Evolutionary conservation across 1,284 basidiomycete species (phyloP).

Genomic region (Ganoderma leucocontextum): DNA sequence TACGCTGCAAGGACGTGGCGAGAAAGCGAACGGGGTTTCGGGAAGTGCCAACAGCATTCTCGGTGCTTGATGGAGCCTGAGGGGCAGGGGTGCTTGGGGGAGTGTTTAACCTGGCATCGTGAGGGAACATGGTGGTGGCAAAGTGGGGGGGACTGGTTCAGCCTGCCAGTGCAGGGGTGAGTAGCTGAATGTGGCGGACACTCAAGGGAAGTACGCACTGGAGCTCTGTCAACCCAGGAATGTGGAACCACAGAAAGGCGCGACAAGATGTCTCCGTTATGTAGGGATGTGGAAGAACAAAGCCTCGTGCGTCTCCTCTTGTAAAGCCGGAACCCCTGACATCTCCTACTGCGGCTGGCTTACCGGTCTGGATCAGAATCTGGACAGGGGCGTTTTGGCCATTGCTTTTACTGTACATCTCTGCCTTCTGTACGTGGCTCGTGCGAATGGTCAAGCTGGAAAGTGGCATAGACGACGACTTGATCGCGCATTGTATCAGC

Average conservation of each 20-base stretch:
- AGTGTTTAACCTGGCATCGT: neutral
- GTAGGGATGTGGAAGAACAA: neutral
- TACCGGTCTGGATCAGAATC: too few species aligned
- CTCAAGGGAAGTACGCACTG: neutral
- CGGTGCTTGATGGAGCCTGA: too few species aligned
- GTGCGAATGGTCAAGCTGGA: too few species aligned
- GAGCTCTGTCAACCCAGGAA: neutral
- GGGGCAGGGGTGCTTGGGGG: neutral
- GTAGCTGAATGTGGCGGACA: neutral
- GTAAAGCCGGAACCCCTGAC: neutral
- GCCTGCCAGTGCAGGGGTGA: too few species aligned
- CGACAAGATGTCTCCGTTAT: neutral
- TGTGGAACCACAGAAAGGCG: too few species aligned
- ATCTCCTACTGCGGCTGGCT: neutral
- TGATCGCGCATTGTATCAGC: too few species aligned
- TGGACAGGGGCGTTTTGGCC: too few species aligned
- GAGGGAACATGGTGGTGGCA: neutral
- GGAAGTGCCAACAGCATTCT: neutral
- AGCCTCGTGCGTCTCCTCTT: too few species aligned
- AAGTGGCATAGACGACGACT: too few species aligned
- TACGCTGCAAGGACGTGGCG: neutral
- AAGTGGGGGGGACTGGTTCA: neutral
- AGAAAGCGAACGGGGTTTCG: neutral
- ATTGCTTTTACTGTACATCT: too few species aligned
- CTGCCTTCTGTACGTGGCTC: too few species aligned